Conservation (phyloP, 306 rosid species). For the Benincasa hispida region DNA sequence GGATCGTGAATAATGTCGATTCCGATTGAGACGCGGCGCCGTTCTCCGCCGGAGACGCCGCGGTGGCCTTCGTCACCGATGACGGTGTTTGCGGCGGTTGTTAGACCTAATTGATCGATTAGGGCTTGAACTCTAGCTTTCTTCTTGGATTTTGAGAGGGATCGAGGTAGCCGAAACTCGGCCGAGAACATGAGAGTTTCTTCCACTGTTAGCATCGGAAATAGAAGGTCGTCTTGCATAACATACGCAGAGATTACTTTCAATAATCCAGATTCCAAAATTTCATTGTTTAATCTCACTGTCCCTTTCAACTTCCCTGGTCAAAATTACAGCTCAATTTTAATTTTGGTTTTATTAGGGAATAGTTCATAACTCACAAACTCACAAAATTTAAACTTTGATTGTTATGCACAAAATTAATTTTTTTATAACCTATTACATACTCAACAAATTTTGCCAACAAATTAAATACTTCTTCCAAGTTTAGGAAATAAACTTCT, state of each 20-base stretch:
- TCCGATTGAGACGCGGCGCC: conserved; percentile 85
- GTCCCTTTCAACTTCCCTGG: conserved; percentile 18
- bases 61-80: conserved; percentile 91
- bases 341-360: too few species aligned
- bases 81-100: conserved; percentile 49
- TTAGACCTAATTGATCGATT: conserved; percentile 69
- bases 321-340: not conserved
- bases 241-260: conserved; percentile 86
- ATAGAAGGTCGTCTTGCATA: conserved; percentile 93
- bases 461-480: too few species aligned
- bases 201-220: conserved; percentile 90
- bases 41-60: conserved; percentile 82
- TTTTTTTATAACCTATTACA: too few species aligned
- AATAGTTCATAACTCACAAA: too few species aligned
- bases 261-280: conserved; percentile 35
- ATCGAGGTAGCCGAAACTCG: conserved; percentile 71
- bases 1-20: conserved; percentile 87
- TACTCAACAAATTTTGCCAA: too few species aligned
- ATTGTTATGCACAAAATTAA: too few species aligned
- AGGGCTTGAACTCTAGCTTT: conserved; percentile 63
- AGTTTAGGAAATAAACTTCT: too few species aligned
- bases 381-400: too few species aligned
- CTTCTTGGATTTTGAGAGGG: conserved; percentile 62
- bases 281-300: conserved; percentile 44
- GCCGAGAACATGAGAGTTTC: conserved; percentile 95